Base-by-base conservation (phyloP, 2,329 filamentous ascomycete genomes). In the Fusarium camptoceras region DNA sequence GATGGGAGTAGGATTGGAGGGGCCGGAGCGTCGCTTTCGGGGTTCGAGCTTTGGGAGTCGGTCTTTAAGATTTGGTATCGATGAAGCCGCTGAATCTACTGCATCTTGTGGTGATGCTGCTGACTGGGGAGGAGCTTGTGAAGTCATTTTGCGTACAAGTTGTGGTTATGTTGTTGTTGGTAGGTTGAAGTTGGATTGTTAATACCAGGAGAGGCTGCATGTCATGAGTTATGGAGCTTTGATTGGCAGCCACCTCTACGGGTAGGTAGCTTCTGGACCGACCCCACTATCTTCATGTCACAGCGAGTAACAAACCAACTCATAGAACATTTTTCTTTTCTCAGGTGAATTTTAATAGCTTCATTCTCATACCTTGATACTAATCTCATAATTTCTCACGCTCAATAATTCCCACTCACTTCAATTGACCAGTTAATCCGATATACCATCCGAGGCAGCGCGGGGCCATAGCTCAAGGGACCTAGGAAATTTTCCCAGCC, bases 31-130 rank as follows among this genome's bases (percentile, higher is more conserved):
- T 64, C 87, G 85, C 64, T 85, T 85, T 63, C 91, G 87, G 30
- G 91, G 89, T 75, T 91, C 86, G 65, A 94, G 84, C 76, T 89
- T 92, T 31, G 91, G 91, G 43, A 93, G 85, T 65, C 83, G 85
- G 74, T 87, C 81, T 75, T 84, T 87, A 28, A 81, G 76, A 43
- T 74, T 77, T 28, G 78, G 75, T 51, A 78, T 77, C 31, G 73
- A 58, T 14, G 76, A 53, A 27, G 66, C 56, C 39, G 44, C 50
- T 37, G 73, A 50, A 9, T 76, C 50, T 39, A 63, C 55, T 31
- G 48, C 48, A 22, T 61, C 50, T 34, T 64, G 59, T n/a, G 63
- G 46, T 12, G 70, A 43, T 5, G 56, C 28, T n/a, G 66, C 28
- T n/a, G 66, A 5, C 10, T 71, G 61, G 30, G 64, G 50, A 11